phyloP scores from a whole-genome alignment of 2,329 filamentous ascomycete species.

The Triangularia verruculosa region DNA sequence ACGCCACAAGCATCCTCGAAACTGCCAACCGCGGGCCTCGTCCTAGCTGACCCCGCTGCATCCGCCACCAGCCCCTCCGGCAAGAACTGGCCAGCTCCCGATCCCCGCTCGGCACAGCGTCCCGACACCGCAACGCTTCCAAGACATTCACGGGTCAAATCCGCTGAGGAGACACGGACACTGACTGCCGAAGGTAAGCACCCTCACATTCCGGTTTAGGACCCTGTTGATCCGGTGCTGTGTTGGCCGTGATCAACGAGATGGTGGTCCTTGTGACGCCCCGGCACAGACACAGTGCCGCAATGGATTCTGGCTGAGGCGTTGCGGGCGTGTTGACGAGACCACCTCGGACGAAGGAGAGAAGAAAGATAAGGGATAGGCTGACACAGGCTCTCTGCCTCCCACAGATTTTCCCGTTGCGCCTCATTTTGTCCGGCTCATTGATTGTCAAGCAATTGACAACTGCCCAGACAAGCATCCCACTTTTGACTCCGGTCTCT shows the following conservation, averaged over 20 bases:
- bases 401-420: not conserved
- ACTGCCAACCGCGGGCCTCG: not conserved
- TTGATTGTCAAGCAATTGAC: constrained; percentile 1
- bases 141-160: constrained; percentile 1
- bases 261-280: not conserved
- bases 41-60: constrained; percentile 5
- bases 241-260: not conserved
- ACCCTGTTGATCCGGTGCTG: not conserved
- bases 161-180: constrained; percentile 2
- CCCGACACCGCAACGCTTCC: constrained; percentile 10
- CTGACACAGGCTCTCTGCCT: not conserved
- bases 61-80: constrained; percentile 11
- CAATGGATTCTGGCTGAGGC: not conserved
- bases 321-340: not conserved
- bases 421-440: not conserved
- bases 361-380: not conserved
- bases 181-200: constrained; percentile 10
- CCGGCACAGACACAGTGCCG: not conserved
- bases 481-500: constrained; percentile 2
- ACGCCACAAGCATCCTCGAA: constrained; percentile 1
- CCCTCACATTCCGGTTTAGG: not conserved
- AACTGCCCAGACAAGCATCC: not conserved
- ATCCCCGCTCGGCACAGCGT: not conserved
- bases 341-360: not conserved
- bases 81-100: not conserved